phyloP scores from a whole-genome alignment of 2,329 filamentous ascomycete species.

The Neopestalotiopsis sp. region DNA sequence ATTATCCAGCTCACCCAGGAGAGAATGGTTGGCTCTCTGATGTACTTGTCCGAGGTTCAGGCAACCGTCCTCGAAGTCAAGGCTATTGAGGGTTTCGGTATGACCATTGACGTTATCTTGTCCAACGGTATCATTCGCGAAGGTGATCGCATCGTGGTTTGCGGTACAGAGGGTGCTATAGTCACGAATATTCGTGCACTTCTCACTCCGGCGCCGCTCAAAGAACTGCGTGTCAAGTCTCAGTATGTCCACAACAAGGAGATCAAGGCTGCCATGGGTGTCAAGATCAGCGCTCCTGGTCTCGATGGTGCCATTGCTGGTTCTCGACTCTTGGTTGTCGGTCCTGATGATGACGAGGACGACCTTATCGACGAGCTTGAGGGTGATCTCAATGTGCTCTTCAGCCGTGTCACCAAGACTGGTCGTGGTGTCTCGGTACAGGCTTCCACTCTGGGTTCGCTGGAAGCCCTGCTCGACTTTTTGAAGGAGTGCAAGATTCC shows the following conservation, averaged over 20 bases:
- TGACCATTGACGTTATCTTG: conserved; percentile 96
- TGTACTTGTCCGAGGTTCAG: conserved; percentile 98
- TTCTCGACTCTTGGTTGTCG: conserved; percentile 91
- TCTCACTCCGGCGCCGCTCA: conserved; percentile 89
- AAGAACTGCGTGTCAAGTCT: conserved; percentile 93
- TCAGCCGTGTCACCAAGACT: conserved; percentile 89
- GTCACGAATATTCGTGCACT: conserved; percentile 94
- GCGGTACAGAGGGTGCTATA: conserved; percentile 96
- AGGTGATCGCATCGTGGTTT: conserved; percentile 92
- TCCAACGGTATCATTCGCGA: conserved; percentile 95
- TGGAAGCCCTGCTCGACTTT: conserved; percentile 96
- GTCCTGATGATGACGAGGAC: conserved; percentile 94
- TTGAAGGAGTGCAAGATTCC: conserved; percentile 95
- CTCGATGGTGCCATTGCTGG: conserved; percentile 96
- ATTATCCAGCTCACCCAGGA: conserved; percentile 92
- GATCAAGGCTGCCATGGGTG: conserved; percentile 96
- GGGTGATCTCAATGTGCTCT: conserved; percentile 87
- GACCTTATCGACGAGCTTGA: conserved; percentile 97
- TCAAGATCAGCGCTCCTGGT: conserved; percentile 97
- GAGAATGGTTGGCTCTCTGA: conserved; percentile 94
- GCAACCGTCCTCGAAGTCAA: conserved; percentile 98
- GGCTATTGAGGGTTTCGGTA: conserved; percentile 97
- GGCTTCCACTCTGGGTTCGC: conserved; percentile 93
- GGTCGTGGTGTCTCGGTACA: conserved; percentile 96
- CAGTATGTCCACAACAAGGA: conserved; percentile 99